Base-by-base conservation (phyloP, 2,329 filamentous ascomycete species). In the Ceratocystiopsis brevicomis region DNA sequence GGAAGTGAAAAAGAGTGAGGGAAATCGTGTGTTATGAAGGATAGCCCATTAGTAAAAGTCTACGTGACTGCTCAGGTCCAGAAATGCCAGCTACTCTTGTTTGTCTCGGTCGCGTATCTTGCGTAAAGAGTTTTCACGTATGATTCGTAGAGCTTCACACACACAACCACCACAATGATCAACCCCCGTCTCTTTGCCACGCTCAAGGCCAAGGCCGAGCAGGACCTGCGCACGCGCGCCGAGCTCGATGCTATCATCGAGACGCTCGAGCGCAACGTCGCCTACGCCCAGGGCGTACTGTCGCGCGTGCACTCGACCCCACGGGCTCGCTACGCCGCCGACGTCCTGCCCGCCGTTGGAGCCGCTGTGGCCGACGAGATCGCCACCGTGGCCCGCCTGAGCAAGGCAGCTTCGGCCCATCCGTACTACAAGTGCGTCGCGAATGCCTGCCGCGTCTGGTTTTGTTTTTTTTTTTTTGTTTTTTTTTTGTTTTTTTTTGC, bases 271-370 rank as follows among this genome's bases (percentile, higher is more conserved):
- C 81, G 86, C 56, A 78, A 85, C 72, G 81, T 83, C 50, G 76
- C 83, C 53, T 77, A 76, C 48, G 79, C 81, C 18, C 83, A 88
- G 54, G 85, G 87, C 38, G 72, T 87, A 43, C 73, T 96, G 41
- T 90, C 88, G 35, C 72, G 84, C 56, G 84, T 90, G 41, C 90
- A 98, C 62, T 90, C 87, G 2, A 94, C 86, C 5, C 78, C 84
- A 13, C 72, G 77, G 47, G 57, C 65, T 18, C 64, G 66, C 49
- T 70, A 90, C 45, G 16, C 45, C 25, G 63, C 70, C 32, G 62
- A 69, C 4, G 67, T 95, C 33, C 68, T 94, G 38, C 65, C 70
- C 12, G 72, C 81, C 51, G 78, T 84, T 1, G 73, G 85, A 47
- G 72, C 73, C n/a, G 66, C 65, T 45, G 81, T 96, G 57, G 65